Evolutionary conservation across 2,329 filamentous ascomycete genomes (phyloP).

Genomic region (Domatiomyces globalis): DNA sequence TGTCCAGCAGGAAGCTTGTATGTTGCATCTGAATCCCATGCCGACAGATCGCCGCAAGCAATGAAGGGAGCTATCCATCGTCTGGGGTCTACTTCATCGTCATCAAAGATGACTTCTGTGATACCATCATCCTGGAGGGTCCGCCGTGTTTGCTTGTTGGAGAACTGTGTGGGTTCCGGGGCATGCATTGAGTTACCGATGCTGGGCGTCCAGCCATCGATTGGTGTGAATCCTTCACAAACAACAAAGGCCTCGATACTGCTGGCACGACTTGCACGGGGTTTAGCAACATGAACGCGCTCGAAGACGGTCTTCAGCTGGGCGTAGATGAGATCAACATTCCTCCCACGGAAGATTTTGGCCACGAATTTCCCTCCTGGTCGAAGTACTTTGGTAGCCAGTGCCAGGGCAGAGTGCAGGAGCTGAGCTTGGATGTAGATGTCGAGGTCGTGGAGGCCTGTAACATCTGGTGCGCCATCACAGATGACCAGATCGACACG

Average conservation of each 20-base stretch:
- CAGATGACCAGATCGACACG: slow-evolving; percentile 89
- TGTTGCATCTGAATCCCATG: slow-evolving; percentile 85
- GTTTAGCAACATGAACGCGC: slow-evolving; percentile 80
- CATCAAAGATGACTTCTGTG: slow-evolving; percentile 25
- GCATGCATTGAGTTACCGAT: slow-evolving; percentile 23
- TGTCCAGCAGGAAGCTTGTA: slow-evolving; percentile 79
- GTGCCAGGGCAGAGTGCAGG: slow-evolving; percentile 82
- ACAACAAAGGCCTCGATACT: slow-evolving; percentile 96
- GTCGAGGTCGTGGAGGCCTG: slow-evolving; percentile 89
- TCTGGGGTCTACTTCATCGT: slow-evolving; percentile 27
- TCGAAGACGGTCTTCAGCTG: slow-evolving; percentile 88
- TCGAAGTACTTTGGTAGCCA: slow-evolving; percentile 80
- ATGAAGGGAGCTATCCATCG: slow-evolving; percentile 87
- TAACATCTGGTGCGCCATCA: slow-evolving; percentile 92
- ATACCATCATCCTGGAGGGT: slow-evolving; percentile 23
- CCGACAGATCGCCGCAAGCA: slow-evolving; percentile 88
- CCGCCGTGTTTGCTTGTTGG: slow-evolving; percentile 15
- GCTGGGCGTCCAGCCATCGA: slow-evolving; percentile 16
- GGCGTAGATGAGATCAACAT: slow-evolving; percentile 89
- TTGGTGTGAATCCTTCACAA: slow-evolving; percentile 77
- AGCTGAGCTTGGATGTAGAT: slow-evolving; percentile 97
- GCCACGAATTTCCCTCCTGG: slow-evolving; percentile 94
- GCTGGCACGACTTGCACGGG: slow-evolving; percentile 83
- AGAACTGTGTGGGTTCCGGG: neutral
- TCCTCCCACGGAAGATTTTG: slow-evolving; percentile 89